A percentile compares a stretch with the other conserved stretches of the same genome.
Conservation (phyloP, 768 basidiomycete species). For the Tulasnella sp. region DNA sequence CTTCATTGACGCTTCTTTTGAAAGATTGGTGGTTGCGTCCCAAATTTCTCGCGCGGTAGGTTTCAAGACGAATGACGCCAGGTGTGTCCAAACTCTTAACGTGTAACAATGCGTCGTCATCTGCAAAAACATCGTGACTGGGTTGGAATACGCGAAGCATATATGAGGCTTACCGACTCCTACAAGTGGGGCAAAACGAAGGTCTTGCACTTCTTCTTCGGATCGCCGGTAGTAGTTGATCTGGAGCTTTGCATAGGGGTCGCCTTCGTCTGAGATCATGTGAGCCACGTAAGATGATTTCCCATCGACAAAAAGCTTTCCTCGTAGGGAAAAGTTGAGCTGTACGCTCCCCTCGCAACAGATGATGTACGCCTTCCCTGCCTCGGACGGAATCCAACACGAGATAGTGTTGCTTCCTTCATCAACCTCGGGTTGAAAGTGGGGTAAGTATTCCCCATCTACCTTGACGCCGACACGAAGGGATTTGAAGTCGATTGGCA, state of each 20-base stretch:
- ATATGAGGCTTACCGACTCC: background rate
- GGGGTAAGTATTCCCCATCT: background rate
- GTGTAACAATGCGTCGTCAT: background rate
- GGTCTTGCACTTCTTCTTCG: background rate
- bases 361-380: background rate
- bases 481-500: too few relatives aligned
- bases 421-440: background rate
- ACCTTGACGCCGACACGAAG: background rate
- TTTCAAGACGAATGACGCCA: background rate
- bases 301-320: background rate
- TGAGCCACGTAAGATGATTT: background rate
- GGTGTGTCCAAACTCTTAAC: background rate
- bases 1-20: background rate
- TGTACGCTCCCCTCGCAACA: background rate
- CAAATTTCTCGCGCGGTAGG: background rate
- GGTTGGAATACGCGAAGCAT: background rate
- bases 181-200: background rate
- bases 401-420: background rate
- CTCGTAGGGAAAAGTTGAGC: background rate
- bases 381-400: background rate
- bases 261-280: too few relatives aligned
- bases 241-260: too few relatives aligned
- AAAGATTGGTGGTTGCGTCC: background rate
- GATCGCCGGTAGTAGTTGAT: background rate
- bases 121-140: background rate